Evolutionary conservation across 2,329 filamentous ascomycete species (phyloP).

Genomic region (Claviceps sp.): DNA sequence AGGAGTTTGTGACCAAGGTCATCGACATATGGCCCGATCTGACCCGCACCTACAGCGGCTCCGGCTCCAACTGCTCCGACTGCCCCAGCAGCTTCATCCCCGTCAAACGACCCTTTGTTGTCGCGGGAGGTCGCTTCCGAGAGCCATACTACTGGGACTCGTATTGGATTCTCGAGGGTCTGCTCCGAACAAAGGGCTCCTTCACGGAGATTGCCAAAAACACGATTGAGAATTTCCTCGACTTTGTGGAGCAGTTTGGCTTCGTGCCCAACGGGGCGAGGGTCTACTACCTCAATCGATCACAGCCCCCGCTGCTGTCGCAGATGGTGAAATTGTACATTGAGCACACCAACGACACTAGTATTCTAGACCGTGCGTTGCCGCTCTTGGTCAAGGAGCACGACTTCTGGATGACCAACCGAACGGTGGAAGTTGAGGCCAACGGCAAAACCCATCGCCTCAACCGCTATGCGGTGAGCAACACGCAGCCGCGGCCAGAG

Average conservation of each 20-base stretch:
- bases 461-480: conserved; percentile 45
- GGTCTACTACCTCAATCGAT: conserved; percentile 54
- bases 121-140: conserved; percentile 56
- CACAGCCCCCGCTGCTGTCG: conserved; percentile 51
- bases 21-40: conserved; percentile 58
- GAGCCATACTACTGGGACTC: conserved; percentile 63
- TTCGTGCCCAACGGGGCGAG: conserved; percentile 58
- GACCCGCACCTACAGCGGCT: conserved; percentile 43
- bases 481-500: conserved; percentile 54
- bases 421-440: conserved; percentile 38
- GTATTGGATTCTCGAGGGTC: conserved; percentile 54
- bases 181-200: conserved; percentile 50
- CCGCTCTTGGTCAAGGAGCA: conserved; percentile 51
- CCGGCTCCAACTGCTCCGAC: conserved; percentile 37
- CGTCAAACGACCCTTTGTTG: conserved; percentile 54
- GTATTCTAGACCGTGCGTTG: conserved; percentile 44
- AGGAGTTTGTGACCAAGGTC: conserved; percentile 48
- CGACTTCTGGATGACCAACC: conserved; percentile 48
- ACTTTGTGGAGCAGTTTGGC: conserved; percentile 49
- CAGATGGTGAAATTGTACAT: conserved; percentile 54
- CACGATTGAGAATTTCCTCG: conserved; percentile 57
- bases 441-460: conserved; percentile 37
- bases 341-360: conserved; percentile 49
- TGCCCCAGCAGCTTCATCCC: conserved; percentile 55
- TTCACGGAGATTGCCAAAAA: conserved; percentile 51